These are phyloP conservation scores for Moricandia arvensis DNA, from an alignment of 345 rosid genomes.

Conservation along the genomic window DNA sequence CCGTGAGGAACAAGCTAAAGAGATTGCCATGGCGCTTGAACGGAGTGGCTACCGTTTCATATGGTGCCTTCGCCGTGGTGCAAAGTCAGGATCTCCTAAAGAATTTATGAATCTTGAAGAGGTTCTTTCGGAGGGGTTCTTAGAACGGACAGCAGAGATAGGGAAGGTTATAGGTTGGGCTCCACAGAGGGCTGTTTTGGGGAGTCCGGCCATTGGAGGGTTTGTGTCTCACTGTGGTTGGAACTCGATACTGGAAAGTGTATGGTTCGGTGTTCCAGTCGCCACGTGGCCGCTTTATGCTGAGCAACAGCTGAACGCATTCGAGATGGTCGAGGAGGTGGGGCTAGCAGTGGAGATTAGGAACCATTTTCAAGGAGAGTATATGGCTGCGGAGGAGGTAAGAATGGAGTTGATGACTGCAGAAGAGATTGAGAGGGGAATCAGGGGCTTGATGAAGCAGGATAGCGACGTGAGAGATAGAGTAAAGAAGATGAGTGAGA, in stretches of 20 bases:
- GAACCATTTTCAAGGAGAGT: constrained; percentile 29
- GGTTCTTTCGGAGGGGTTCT: constrained; percentile 44
- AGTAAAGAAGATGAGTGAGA: constrained; percentile 40
- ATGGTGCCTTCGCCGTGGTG: constrained; percentile 48
- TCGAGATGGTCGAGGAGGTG: constrained; percentile 43
- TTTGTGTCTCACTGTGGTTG: constrained; percentile 43
- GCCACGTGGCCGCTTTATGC: constrained; percentile 36
- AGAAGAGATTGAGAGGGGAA: constrained; percentile 47
- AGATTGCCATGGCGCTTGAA: constrained; percentile 51
- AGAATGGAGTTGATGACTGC: constrained; percentile 8
- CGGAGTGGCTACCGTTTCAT: constrained; percentile 42
- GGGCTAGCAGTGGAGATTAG: constrained; percentile 47
- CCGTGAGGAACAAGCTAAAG: constrained; percentile 40
- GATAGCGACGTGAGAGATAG: constrained; percentile 26
- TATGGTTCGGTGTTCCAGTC: constrained; percentile 33
- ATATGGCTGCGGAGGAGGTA: neutral
- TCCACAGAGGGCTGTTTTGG: constrained; percentile 44
- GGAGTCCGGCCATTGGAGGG: constrained; percentile 43
- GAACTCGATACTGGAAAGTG: constrained; percentile 31
- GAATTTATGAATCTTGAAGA: constrained; percentile 26
- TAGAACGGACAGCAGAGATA: constrained; percentile 33
- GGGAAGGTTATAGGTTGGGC: constrained; percentile 54
- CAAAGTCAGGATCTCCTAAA: constrained; percentile 2
- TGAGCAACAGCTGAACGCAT: constrained; percentile 46
- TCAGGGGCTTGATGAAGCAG: constrained; percentile 44